Conservation (phyloP, 192 early-diverging fungal genomes). For the Funneliformis mosseae region DNA sequence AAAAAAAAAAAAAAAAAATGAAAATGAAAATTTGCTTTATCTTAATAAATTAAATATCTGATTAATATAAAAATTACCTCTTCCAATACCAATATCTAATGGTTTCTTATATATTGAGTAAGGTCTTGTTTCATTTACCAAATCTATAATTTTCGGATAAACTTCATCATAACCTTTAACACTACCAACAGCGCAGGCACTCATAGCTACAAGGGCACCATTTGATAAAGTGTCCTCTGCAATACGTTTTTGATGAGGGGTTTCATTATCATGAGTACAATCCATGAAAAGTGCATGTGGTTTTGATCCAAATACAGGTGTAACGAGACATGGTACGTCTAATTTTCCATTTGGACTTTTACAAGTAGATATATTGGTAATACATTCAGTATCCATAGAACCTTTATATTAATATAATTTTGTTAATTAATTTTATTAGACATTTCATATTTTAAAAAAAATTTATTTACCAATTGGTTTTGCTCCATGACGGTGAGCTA, state of each 20-base stretch:
- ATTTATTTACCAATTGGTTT: slow-evolving; percentile 72
- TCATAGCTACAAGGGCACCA: slow-evolving; percentile 87
- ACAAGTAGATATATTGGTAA: slow-evolving; percentile 48
- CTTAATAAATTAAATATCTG: background rate
- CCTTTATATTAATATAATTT: slow-evolving; percentile 44
- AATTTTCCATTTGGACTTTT: slow-evolving; percentile 45
- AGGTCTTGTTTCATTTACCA: slow-evolving; percentile 83
- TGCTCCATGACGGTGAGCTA: slow-evolving; percentile 91
- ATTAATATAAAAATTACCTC: slow-evolving; percentile 44
- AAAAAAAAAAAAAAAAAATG: background rate
- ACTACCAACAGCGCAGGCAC: slow-evolving; percentile 89
- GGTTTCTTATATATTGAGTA: slow-evolving; percentile 69
- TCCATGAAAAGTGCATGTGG: slow-evolving; percentile 98
- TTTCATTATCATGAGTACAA: slow-evolving; percentile 99
- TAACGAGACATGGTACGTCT: slow-evolving; percentile 53
- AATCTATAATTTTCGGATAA: slow-evolving; percentile 83
- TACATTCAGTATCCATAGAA: slow-evolving; percentile 75
- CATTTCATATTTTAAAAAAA: no score
- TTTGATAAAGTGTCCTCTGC: slow-evolving; percentile 90
- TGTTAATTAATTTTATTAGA: background rate
- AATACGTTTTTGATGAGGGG: slow-evolving; percentile 87
- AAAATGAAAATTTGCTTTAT: background rate
- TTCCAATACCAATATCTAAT: slow-evolving; percentile 58
- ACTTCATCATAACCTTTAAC: slow-evolving; percentile 98
- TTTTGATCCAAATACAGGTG: slow-evolving; percentile 73